Evolutionary conservation across 192 early-diverging fungal species (phyloP), one percentile per base, ranked within the genome.

Genomic region (Rhizophagus sp.): DNA sequence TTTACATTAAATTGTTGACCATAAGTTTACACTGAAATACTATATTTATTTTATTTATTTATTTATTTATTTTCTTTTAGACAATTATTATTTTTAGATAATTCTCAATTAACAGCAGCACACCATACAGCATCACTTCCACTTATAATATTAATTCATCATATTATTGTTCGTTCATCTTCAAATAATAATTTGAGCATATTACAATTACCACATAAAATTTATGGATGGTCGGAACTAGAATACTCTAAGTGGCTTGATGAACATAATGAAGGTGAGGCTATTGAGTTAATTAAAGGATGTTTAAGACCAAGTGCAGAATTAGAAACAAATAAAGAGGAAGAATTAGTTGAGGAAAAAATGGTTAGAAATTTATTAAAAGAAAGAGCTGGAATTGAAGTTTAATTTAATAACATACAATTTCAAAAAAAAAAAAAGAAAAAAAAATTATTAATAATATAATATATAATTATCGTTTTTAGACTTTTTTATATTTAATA

Each of bases 171-270:
- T 15, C 86, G 92, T 15, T 88, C 89, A 47, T 83, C 88, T 47
- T 81, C 85, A 36, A 75, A 64, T 13, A 88, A 24, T 63, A 63
- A 63, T 63, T 24, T 12, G 6, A 4, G 24, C 33, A 66, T 78
- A 1, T 68, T 93, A 6, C 87, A 84, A 15, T 82, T 91, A 22
- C 93, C 93, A 10, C 84, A 86, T 52, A 81, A 80, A 11, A 75
- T 86, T 7, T 94, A 88, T 82, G 85, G 84, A 30, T 89, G 90
- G 88, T 86, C 85, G 4, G 85, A 90, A 62, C 63, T 81, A 61
- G 89, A 92, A 68, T 94, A 94, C 71, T 90, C 89, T 69, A 88
- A 89, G 3, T 94, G 92, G 92, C 81, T 93, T 62, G 92, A 94
- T 75, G 65, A 82, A 41, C 91, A 93, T 75, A 78, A 78, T 5